These are phyloP conservation scores for Epithele typhae DNA, from an alignment of 768 basidiomycete species.

Conservation along the genomic window DNA sequence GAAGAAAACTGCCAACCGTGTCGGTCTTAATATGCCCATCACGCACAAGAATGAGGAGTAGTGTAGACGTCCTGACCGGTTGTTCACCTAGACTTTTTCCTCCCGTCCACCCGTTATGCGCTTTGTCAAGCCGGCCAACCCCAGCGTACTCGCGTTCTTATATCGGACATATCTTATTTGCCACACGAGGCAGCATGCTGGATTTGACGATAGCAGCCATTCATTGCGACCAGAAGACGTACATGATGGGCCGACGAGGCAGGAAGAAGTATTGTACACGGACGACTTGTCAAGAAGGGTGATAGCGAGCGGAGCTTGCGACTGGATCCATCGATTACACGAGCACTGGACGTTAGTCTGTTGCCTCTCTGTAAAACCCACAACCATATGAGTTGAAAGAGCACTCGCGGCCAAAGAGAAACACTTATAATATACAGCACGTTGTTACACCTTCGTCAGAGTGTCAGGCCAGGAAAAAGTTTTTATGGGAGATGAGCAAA, in stretches of 20 bases:
- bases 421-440: constrained; percentile 92
- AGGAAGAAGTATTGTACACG: neutral
- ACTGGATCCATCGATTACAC: no score
- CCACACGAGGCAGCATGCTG: no score
- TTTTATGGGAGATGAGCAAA: constrained; percentile 7
- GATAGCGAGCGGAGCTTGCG: neutral
- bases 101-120: no score
- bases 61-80: no score
- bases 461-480: neutral
- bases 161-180: no score
- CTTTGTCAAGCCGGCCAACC: no score
- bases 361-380: constrained; percentile 69
- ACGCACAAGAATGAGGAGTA: constrained; percentile 27
- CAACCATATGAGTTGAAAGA: constrained; percentile 16
- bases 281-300: neutral
- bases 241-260: neutral
- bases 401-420: constrained; percentile 17
- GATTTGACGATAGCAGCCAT: no score
- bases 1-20: constrained; percentile 78
- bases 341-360: constrained; percentile 18
- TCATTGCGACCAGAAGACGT: neutral
- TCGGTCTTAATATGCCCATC: constrained; percentile 82
- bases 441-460: constrained; percentile 85
- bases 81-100: no score
- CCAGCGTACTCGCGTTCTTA: no score